A percentile compares a stretch with the other conserved stretches of the same genome.
Evolutionary conservation across 1,284 basidiomycete genomes (phyloP).

Genomic region (Gymnopus androsaceus): DNA sequence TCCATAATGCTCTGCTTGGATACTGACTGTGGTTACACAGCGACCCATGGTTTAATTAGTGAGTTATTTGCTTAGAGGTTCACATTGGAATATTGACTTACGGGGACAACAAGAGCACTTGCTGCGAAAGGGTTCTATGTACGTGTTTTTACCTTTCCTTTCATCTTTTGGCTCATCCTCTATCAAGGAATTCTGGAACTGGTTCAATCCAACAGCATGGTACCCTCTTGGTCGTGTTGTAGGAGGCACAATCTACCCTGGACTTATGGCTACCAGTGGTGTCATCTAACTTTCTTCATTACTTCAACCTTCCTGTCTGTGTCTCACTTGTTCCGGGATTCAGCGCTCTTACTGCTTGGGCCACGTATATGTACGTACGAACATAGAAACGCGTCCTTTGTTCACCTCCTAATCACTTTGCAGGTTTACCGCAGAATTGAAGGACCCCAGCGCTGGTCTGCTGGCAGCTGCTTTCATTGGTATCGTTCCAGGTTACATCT

Average conservation of each 20-base stretch:
- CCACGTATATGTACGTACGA: constrained; percentile 87
- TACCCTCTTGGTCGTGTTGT: constrained; percentile 98
- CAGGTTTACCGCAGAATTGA: constrained; percentile 94
- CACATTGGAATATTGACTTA: too few relatives aligned
- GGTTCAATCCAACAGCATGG: constrained; percentile 99
- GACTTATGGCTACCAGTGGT: constrained; percentile 96
- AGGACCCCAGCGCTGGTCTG: constrained; percentile 90
- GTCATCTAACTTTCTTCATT: constrained; percentile 91
- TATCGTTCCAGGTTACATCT: constrained; percentile 97
- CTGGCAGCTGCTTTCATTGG: constrained; percentile 99
- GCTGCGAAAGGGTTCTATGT: constrained; percentile 95
- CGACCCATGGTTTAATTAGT: constrained; percentile 99
- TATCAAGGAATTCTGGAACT: constrained; percentile 95
- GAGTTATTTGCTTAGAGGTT: too few relatives aligned
- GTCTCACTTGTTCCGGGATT: constrained; percentile 97
- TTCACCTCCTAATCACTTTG: constrained; percentile 9
- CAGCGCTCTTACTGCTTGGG: constrained; percentile 94
- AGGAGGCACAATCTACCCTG: constrained; percentile 97
- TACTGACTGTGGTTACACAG: constrained; percentile 40
- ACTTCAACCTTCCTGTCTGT: constrained; percentile 93
- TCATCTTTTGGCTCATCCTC: too few relatives aligned
- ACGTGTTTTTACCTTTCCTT: constrained; percentile 32
- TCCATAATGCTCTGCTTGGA: not conserved
- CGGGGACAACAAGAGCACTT: constrained; percentile 85
- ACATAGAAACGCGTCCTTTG: not conserved